Base-by-base conservation (phyloP, 352 stramenopile species). In the Phytophthora uliginosa region DNA sequence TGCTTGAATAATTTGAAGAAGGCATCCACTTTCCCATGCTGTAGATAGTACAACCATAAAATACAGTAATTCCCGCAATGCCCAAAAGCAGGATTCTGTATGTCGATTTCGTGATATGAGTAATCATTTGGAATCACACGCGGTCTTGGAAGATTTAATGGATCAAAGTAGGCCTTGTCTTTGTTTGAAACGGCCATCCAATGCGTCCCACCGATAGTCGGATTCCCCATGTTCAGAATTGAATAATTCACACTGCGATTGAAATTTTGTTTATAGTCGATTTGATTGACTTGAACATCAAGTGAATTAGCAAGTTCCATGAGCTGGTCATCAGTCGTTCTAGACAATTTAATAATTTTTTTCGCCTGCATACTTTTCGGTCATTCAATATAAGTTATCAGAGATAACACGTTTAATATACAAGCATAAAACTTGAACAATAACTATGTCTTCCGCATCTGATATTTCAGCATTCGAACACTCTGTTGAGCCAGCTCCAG, bases 381-480 rank as follows among this genome's bases (percentile, higher is more conserved):
- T 7, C 1, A 13, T 47, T n/a, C 18, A 47, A 47, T 47, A 47
- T 47, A 47, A 47, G 24, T 47, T 13, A 13, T 17, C 38, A 47
- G 24, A 26, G 24, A 26, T 26, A 26, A 26, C 24, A 26, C 24
- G 24, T 26, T 47, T 13, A 47, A 47, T 47, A 47, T 47, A 47
- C 17, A 6, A 3, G 38, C 38, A 47, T 47, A 47, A 26, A 26
- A 26, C 24, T 26, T 26, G 24, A 20, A 47, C 38, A 6, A 47
- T 47, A 20, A 47, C 38, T 20, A 47, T 47, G 38, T 20, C 17
- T 57, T 58, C 47, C n/a, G 59, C 59, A 18, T 48, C 26, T n/a
- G 45, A 66, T 66, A 50, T 50, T 50, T 58, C 45, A 3, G 59
- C 59, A 13, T 66, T 66, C n/a, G 45, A 66, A 24, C 59, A 66